phyloP scores from a whole-genome alignment of 2,329 filamentous ascomycete species.

The Hymenoscyphus occultus region DNA sequence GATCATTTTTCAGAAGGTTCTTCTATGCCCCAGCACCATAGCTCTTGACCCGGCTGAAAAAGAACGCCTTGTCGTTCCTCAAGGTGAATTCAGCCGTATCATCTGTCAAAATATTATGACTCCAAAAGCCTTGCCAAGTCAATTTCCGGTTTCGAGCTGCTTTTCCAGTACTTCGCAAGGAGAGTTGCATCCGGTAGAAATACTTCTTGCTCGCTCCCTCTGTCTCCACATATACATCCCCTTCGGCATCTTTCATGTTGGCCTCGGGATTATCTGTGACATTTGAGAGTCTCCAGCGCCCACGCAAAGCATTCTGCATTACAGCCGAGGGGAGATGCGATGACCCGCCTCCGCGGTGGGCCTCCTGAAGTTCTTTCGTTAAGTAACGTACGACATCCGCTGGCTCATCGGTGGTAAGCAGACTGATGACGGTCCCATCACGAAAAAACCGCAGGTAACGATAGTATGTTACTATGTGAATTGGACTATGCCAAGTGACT shows the following conservation, averaged over 20 bases:
- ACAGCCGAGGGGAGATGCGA: slow-evolving; percentile 48
- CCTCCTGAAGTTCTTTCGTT: slow-evolving; percentile 62
- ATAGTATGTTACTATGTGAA: slow-evolving; percentile 97
- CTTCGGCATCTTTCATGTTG: slow-evolving; percentile 49
- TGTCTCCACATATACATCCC: slow-evolving; percentile 79
- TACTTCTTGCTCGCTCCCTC: slow-evolving; percentile 77
- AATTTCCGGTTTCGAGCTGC: slow-evolving; percentile 80
- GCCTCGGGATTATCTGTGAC: slow-evolving; percentile 31
- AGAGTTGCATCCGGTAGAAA: slow-evolving; percentile 77
- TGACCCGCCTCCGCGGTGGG: slow-evolving; percentile 25
- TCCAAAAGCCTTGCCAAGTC: slow-evolving; percentile 85
- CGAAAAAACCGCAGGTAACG: slow-evolving; percentile 94
- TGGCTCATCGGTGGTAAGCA: slow-evolving; percentile 79
- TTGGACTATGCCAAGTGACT: slow-evolving; percentile 73
- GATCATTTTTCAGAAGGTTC: neutral
- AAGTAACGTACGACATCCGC: slow-evolving; percentile 84
- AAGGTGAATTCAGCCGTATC: slow-evolving; percentile 81
- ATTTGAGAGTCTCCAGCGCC: slow-evolving; percentile 59
- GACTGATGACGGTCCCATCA: slow-evolving; percentile 77
- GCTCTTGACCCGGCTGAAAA: slow-evolving; percentile 64
- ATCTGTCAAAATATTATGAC: slow-evolving; percentile 83
- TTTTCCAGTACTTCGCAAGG: slow-evolving; percentile 61
- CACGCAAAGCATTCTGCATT: slow-evolving; percentile 66
- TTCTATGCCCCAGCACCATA: slow-evolving; percentile 50
- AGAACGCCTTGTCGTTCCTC: slow-evolving; percentile 62